Evolutionary conservation across 106 monocot species (phyloP).

Genomic region (Acorus gramineus): DNA sequence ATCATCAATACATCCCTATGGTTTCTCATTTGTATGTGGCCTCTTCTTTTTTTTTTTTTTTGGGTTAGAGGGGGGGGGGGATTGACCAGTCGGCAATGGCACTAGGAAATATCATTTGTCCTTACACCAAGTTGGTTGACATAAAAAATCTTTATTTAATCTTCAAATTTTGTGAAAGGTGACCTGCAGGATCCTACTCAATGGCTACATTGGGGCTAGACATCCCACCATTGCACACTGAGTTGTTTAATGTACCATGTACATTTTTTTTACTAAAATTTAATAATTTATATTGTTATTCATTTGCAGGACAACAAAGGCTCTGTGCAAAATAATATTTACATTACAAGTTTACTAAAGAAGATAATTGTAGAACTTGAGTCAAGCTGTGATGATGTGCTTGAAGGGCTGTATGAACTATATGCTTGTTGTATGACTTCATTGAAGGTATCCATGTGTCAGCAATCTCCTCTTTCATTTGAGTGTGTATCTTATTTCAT

Average conservation of each 20-base stretch:
- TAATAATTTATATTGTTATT: neutral
- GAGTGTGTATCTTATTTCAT: neutral
- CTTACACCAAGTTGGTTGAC: no score
- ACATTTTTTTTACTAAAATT: neutral
- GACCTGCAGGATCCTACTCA: no score
- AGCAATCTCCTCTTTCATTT: neutral
- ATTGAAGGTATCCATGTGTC: slow-evolving; percentile 16
- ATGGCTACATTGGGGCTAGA: neutral
- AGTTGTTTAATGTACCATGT: neutral
- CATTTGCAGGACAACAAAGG: slow-evolving; percentile 16
- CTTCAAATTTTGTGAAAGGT: no score
- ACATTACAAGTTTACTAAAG: slow-evolving; percentile 45
- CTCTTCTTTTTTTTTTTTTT: no score
- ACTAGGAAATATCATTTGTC: no score
- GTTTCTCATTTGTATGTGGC: no score
- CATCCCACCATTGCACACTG: neutral
- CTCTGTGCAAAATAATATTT: slow-evolving; percentile 10
- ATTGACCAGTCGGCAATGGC: no score
- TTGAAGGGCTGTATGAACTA: slow-evolving; percentile 60
- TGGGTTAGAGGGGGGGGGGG: no score
- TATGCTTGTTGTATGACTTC: slow-evolving; percentile 28
- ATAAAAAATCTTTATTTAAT: no score
- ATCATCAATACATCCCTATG: no score
- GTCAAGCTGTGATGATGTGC: slow-evolving; percentile 21
- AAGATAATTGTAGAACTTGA: slow-evolving; percentile 41